Conservation (phyloP, 1,139 yeast species). For the Saccharomyces hybrid region DNA sequence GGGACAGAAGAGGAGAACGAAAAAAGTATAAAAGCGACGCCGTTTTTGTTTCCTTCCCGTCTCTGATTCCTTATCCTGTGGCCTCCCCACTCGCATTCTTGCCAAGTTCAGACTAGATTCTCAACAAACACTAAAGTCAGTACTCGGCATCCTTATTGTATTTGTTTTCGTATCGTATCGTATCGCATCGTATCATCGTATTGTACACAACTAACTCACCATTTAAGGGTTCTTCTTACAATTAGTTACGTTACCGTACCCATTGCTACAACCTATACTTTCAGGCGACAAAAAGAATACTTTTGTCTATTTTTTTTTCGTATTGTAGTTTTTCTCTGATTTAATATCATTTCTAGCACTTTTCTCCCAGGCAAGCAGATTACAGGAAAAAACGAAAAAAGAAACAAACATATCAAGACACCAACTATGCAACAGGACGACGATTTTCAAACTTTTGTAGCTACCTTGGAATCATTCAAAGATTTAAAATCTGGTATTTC, state of each 20-base stretch:
- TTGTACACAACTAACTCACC: slow-evolving; percentile 1
- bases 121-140: neutral
- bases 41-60: neutral
- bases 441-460: slow-evolving; percentile 53
- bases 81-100: neutral
- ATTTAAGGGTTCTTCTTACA: neutral
- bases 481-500: slow-evolving; percentile 86
- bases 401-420: slow-evolving; percentile 2
- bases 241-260: neutral
- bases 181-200: slow-evolving; percentile 1
- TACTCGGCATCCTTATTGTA: slow-evolving; percentile 1
- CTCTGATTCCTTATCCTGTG: neutral
- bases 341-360: neutral
- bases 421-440: slow-evolving; percentile 7
- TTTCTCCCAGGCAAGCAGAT: neutral
- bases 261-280: slow-evolving; percentile 1
- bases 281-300: neutral
- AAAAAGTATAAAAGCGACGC: neutral
- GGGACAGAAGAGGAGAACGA: neutral
- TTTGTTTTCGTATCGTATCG: neutral
- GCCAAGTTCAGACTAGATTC: neutral
- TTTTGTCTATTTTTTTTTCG: neutral
- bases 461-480: slow-evolving; percentile 64
- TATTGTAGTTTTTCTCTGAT: slow-evolving; percentile 1
- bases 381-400: neutral